Evolutionary conservation across 768 basidiomycete species (phyloP).

Genomic region (Tricholoma terreum): DNA sequence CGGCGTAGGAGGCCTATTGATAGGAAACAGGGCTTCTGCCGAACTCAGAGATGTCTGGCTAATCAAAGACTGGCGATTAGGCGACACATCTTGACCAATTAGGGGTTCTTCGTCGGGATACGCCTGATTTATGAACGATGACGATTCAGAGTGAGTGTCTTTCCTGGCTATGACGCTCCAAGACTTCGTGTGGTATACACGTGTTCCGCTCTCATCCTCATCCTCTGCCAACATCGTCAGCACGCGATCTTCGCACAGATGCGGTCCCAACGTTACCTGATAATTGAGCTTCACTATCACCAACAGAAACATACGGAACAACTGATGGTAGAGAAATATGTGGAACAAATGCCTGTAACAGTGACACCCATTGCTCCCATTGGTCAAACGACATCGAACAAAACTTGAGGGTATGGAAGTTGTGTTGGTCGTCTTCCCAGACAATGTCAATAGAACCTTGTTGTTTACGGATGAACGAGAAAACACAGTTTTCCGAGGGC

Average conservation of each 20-base stretch:
- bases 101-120: conserved; percentile 21
- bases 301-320: conserved; percentile 11
- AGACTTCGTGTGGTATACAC: conserved; percentile 26
- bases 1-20: conserved; percentile 8
- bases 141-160: conserved; percentile 34
- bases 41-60: conserved; percentile 3
- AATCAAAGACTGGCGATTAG: conserved; percentile 25
- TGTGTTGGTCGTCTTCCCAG: conserved; percentile 24
- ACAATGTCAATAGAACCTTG: conserved; percentile 31
- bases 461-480: not conserved
- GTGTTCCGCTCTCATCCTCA: conserved; percentile 19
- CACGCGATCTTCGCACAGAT: not conserved
- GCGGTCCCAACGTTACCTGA: conserved; percentile 12
- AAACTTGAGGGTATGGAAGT: conserved; percentile 17
- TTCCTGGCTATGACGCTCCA: conserved; percentile 41
- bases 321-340: conserved; percentile 21
- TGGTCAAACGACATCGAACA: conserved; percentile 20
- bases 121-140: conserved; percentile 30
- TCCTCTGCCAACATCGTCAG: conserved; percentile 12
- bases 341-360: conserved; percentile 26
- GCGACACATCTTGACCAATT: conserved; percentile 37
- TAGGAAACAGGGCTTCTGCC: conserved; percentile 12
- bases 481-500: not conserved
- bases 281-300: conserved; percentile 13
- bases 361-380: conserved; percentile 28